phyloP scores from a whole-genome alignment of 1,284 basidiomycete genomes.

The Leucoagaricus sp. region DNA sequence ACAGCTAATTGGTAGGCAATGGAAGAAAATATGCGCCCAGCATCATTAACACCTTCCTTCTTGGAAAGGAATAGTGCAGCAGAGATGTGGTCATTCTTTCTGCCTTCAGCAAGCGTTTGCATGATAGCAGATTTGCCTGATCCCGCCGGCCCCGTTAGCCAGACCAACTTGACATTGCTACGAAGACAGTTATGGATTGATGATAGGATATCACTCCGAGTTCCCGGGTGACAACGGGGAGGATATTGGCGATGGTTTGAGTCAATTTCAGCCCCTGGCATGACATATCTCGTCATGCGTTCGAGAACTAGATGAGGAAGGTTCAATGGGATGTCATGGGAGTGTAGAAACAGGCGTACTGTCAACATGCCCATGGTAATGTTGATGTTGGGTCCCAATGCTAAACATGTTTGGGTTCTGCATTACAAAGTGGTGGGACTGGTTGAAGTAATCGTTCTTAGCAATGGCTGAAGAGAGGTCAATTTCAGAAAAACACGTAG shows the following conservation, averaged over 20 bases:
- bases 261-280: neutral
- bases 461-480: neutral
- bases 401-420: neutral
- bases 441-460: neutral
- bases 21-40: neutral
- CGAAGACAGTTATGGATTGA: neutral
- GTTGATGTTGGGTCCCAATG: neutral
- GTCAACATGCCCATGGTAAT: constrained; percentile 1
- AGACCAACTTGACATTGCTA: neutral
- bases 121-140: constrained; percentile 10
- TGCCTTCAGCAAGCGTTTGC: constrained; percentile 24
- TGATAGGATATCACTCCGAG: neutral
- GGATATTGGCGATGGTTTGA: constrained; percentile 2
- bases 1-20: constrained; percentile 9
- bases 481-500: too few species aligned
- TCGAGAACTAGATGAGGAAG: neutral
- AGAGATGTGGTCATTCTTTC: neutral
- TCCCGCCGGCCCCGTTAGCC: constrained; percentile 6
- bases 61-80: constrained; percentile 6
- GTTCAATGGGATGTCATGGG: neutral
- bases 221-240: constrained; percentile 9
- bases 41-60: neutral
- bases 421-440: constrained; percentile 1
- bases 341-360: neutral
- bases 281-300: neutral